Base-by-base conservation (phyloP, 1,284 basidiomycete species). In the Mycosarcoma mackinlayi region DNA sequence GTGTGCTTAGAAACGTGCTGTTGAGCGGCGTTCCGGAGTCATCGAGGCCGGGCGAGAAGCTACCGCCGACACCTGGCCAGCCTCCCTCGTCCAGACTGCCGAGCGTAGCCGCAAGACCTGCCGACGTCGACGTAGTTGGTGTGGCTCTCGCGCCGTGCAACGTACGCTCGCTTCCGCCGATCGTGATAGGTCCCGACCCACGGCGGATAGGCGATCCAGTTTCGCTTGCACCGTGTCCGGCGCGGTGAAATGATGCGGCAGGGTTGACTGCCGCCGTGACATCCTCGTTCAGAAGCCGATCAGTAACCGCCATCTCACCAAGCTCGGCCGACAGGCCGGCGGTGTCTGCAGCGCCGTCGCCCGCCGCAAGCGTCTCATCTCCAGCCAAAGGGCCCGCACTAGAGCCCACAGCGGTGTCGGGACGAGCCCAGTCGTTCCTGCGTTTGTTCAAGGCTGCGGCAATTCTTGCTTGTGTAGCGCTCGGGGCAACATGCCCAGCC, bases 1-100 rank as follows among this genome's bases (percentile, higher is more conserved):
- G 71, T 1, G 84, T 86, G 35, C 83, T 83, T 6, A 86, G 75
- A 76, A 86, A 86, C 2, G 83, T 84, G 34, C 84, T 81, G 77
- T 86, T 86, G 71, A 84, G 84, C 0, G 86, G 86, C 7, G 86
- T 86, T 11, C 83, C 37, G 3, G 73, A 45, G 13, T 77, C 75
- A 1, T 77, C 70, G 4, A 75, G 59, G 18, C 63, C 69, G 1
- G 73, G 64, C 13, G 66, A 70, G 31, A 71, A 70, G 23, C 67
- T 61, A 7, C 61, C 70, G 14, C 58, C 55, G 3, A 51, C 40
- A 8, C 31, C 19, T n/a, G 65, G 54, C 57, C 55, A 68, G 16
- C 51, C 61, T n/a, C n/a, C n/a, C 44, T 54, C 55, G 37, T 63
- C 54, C 21, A 49, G 44, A 39, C 54, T 59, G 25, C 53, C 50